Evolutionary conservation across 1,139 yeast genomes (phyloP).

Genomic region (Yamadazyma triangularis): DNA sequence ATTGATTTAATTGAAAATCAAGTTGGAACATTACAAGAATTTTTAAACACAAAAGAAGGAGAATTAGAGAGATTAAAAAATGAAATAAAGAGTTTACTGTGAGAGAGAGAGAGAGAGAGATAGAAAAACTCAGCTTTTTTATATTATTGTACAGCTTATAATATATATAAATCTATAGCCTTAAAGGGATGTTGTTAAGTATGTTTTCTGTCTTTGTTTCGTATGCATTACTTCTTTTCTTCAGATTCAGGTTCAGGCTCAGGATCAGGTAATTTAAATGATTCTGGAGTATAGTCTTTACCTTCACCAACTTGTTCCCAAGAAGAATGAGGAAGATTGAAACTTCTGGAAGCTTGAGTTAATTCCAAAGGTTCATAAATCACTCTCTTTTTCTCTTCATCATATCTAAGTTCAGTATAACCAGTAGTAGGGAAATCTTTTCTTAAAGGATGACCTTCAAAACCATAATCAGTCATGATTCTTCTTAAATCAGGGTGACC

Average conservation of each 20-base stretch:
- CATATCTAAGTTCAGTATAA: constrained; percentile 84
- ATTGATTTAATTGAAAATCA: constrained; percentile 63
- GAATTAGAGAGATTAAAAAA: constrained; percentile 46
- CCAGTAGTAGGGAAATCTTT: constrained; percentile 94
- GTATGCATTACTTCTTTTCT: constrained; percentile 21
- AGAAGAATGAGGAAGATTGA: constrained; percentile 80
- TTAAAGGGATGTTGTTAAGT: background rate
- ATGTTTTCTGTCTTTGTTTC: constrained; percentile 1
- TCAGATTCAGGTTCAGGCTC: constrained; percentile 66
- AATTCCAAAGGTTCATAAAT: constrained; percentile 87
- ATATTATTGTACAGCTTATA: constrained; percentile 1
- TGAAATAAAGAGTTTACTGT: constrained; percentile 30
- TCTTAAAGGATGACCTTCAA: constrained; percentile 88
- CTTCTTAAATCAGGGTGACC: constrained; percentile 89
- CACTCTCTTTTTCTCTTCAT: constrained; percentile 85
- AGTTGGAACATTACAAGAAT: constrained; percentile 56
- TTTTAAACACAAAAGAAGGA: constrained; percentile 44
- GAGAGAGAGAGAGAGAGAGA: too few relatives aligned
- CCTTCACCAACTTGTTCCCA: constrained; percentile 95
- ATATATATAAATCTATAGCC: background rate
- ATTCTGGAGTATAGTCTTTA: constrained; percentile 74
- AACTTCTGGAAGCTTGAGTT: constrained; percentile 90
- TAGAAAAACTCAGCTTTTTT: too few relatives aligned
- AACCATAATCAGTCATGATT: constrained; percentile 89
- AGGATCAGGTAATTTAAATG: constrained; percentile 78